Percentiles rank a stretch among this genome's conserved stretches.
Conservation (phyloP, 306 rosid genomes). For the Quercus variabilis region DNA sequence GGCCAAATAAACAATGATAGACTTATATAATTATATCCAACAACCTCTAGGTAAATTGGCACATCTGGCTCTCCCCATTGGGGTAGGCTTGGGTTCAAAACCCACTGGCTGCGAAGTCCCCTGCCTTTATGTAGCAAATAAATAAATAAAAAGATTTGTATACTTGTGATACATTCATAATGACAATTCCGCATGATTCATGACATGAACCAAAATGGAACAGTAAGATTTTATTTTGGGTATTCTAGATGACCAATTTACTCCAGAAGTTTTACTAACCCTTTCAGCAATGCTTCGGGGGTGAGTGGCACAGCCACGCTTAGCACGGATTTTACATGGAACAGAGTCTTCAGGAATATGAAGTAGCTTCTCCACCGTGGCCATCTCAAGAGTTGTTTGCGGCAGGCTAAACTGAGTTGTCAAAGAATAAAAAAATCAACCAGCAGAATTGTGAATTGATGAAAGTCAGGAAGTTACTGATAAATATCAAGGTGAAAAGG, state of each 20-base stretch:
- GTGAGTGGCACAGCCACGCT: constrained; percentile 98
- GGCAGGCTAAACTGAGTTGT: constrained; percentile 75
- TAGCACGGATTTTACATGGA: constrained; percentile 96
- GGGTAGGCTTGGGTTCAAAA: too few relatives aligned
- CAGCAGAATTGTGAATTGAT: background rate
- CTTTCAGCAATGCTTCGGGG: constrained; percentile 98
- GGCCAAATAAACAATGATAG: background rate
- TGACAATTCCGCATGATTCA: background rate
- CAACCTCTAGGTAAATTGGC: too few relatives aligned
- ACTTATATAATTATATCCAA: background rate
- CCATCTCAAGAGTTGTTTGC: constrained; percentile 82
- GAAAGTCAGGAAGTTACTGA: background rate
- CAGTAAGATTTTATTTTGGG: background rate
- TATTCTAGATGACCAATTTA: background rate
- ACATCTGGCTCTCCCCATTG: too few relatives aligned
- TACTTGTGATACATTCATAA: background rate
- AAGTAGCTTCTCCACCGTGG: constrained; percentile 63
- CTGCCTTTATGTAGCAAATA: too few relatives aligned
- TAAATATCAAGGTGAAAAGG: too few relatives aligned
- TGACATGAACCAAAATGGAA: background rate
- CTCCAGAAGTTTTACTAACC: constrained; percentile 38
- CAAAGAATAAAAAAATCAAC: constrained; percentile 7
- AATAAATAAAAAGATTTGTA: too few relatives aligned
- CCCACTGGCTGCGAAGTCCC: too few relatives aligned
- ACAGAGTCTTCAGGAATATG: constrained; percentile 91